A percentile compares a stretch with the other conserved stretches of the same genome.
These are phyloP conservation scores for Nothopassalora personata DNA, from an alignment of 2,329 filamentous ascomycete genomes.

Conservation along the genomic window DNA sequence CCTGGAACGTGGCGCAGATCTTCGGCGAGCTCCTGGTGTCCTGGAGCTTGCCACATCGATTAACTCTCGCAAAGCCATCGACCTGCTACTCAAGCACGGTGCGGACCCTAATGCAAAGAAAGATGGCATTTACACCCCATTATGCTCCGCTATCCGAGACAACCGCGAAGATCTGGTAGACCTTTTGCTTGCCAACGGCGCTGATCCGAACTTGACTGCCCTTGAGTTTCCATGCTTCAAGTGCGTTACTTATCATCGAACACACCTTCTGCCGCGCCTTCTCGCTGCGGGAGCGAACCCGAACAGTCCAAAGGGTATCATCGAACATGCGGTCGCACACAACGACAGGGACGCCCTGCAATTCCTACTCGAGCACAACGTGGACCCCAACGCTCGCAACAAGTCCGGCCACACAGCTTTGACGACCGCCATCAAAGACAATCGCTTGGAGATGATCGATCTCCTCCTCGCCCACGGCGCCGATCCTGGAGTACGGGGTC, in stretches of 20 bases:
- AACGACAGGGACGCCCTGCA: constrained; percentile 58
- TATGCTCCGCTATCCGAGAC: constrained; percentile 64
- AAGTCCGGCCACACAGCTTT: constrained; percentile 55
- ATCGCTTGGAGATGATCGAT: constrained; percentile 56
- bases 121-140: constrained; percentile 62
- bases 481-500: constrained; percentile 57
- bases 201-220: constrained; percentile 51
- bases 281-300: constrained; percentile 58
- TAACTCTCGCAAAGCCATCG: constrained; percentile 57
- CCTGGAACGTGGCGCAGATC: constrained; percentile 49
- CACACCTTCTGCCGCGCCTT: constrained; percentile 56
- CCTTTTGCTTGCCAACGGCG: constrained; percentile 51
- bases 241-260: constrained; percentile 60
- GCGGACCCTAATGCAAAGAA: constrained; percentile 58
- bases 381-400: constrained; percentile 56
- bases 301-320: constrained; percentile 57
- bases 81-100: constrained; percentile 57
- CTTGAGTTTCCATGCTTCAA: constrained; percentile 64
- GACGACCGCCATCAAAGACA: constrained; percentile 60
- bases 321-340: constrained; percentile 58
- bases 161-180: constrained; percentile 58
- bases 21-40: constrained; percentile 59
- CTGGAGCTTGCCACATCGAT: constrained; percentile 59
- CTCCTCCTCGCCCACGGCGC: constrained; percentile 54
- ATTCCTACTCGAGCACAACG: constrained; percentile 56